Evolutionary conservation across 2,329 filamentous ascomycete genomes (phyloP).

Genomic region (Beauveria rudraprayagi): DNA sequence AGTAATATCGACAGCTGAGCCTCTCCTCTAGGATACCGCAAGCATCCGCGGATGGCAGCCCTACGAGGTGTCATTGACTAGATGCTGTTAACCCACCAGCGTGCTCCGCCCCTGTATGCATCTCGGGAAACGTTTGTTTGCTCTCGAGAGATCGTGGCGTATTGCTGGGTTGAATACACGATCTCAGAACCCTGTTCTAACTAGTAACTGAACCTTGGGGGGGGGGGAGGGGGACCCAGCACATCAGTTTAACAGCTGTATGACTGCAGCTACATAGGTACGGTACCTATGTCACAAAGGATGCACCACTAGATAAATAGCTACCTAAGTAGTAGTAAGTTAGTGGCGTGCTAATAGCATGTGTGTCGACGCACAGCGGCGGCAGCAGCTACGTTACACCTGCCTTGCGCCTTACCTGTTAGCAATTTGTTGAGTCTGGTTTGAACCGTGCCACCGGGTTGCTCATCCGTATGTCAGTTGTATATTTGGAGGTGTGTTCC

Average conservation of each 20-base stretch:
- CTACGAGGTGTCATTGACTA: not conserved
- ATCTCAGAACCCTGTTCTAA: slow-evolving; percentile 1
- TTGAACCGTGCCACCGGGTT: not conserved
- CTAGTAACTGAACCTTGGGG: not conserved
- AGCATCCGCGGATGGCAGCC: not conserved
- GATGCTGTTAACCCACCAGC: not conserved
- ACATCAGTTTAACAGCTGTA: not conserved
- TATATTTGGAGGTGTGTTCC: not conserved
- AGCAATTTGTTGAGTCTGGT: not conserved
- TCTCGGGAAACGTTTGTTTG: not conserved
- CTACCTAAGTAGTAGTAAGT: not conserved
- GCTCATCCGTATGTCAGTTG: not conserved
- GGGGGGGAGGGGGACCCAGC: not conserved
- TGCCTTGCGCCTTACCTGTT: not conserved
- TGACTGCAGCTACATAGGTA: not conserved
- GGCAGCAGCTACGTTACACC: not conserved
- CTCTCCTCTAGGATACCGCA: not conserved
- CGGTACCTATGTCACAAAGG: not conserved
- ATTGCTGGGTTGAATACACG: not conserved
- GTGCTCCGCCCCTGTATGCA: slow-evolving; percentile 1
- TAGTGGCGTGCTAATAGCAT: not conserved
- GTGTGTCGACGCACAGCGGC: not conserved
- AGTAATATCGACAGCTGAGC: not conserved
- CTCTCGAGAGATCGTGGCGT: slow-evolving; percentile 8
- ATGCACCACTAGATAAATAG: not conserved